phyloP scores from a whole-genome alignment of 805 yeast genomes.

The fission yeast (Schizosaccharomyces pombe) region ASM294v3 CU329670.1:5126001-5126500 shows the following conservation, averaged over 20 bases:
- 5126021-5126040: constrained; percentile 53
- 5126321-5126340: neutral
- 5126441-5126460: constrained; percentile 49
- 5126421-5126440: constrained; percentile 53
- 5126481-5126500: constrained; percentile 41
- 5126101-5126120: constrained; percentile 44
- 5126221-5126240: constrained; percentile 45
- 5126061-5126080: constrained; percentile 65
- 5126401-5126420: constrained; percentile 67
- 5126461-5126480: constrained; percentile 34
- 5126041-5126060: constrained; percentile 89
- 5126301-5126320: constrained; percentile 35
- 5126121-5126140: constrained; percentile 17
- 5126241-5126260: constrained; percentile 63
- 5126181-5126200: neutral
- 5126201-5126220: constrained; percentile 16
- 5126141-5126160: neutral
- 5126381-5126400: constrained; percentile 73
- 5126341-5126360: constrained; percentile 20
- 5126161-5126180: neutral
- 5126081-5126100: constrained; percentile 26
- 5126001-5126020: constrained; percentile 56
- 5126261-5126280: constrained; percentile 61
- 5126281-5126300: constrained; percentile 73
- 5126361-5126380: constrained; percentile 37